Evolutionary conservation across 306 rosid genomes (phyloP).

Genomic region (Cyamopsis tetragonoloba): DNA sequence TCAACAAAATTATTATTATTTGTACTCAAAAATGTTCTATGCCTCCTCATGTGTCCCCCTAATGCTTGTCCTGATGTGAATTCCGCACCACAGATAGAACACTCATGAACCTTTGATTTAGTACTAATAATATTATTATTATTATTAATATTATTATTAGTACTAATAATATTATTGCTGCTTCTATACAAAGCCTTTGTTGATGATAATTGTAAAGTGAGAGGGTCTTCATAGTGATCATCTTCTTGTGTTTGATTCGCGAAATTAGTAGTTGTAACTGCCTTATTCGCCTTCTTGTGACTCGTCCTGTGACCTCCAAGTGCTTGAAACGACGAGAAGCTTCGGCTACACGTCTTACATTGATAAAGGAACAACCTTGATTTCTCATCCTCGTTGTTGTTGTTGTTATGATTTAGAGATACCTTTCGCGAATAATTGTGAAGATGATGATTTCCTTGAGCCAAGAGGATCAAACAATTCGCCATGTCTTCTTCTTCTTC

Average conservation of each 20-base stretch:
- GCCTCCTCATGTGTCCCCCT: constrained; percentile 94
- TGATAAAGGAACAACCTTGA: constrained; percentile 35
- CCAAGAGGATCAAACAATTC: constrained; percentile 75
- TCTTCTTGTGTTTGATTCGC: not conserved
- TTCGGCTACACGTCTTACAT: constrained; percentile 76
- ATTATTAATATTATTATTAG: too few relatives aligned
- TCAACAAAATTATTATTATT: not conserved
- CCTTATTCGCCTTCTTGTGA: constrained; percentile 74
- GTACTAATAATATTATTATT: not conserved
- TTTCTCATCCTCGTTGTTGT: not conserved
- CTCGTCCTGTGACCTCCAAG: constrained; percentile 92
- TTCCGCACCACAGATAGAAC: constrained; percentile 76
- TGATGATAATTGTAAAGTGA: constrained; percentile 50
- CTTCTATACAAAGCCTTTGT: constrained; percentile 12
- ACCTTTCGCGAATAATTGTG: too few relatives aligned
- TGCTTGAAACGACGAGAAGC: constrained; percentile 80
- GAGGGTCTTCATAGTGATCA: constrained; percentile 20
- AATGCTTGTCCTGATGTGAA: constrained; percentile 85
- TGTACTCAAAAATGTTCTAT: constrained; percentile 40
- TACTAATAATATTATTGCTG: not conserved
- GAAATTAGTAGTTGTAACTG: not conserved
- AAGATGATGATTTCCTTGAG: constrained; percentile 37
- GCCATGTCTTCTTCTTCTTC: constrained; percentile 77
- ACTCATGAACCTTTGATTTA: constrained; percentile 70
- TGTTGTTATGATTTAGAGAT: not conserved